Evolutionary conservation across 768 basidiomycete species (phyloP).

Genomic region (Cystofilobasidium macerans): DNA sequence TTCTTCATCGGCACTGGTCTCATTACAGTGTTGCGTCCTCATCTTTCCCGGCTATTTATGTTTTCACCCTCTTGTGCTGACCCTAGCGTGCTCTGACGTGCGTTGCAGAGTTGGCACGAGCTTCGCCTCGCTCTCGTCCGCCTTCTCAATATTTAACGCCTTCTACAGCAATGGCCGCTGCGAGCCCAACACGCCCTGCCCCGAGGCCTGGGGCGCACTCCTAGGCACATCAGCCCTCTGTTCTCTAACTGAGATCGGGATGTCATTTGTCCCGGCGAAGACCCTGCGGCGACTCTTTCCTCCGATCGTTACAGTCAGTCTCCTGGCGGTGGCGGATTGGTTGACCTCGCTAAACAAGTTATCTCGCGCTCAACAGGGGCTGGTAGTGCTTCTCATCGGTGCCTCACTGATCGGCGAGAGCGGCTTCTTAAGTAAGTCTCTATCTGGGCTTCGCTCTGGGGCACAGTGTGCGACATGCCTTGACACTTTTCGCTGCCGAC

Average conservation of each 20-base stretch:
- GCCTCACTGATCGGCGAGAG: slow-evolving; percentile 62
- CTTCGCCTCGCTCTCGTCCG: slow-evolving; percentile 66
- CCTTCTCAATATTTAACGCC: slow-evolving; percentile 52
- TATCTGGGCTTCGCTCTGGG: too few species aligned
- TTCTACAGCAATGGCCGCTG: slow-evolving; percentile 75
- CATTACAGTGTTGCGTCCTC: slow-evolving; percentile 41
- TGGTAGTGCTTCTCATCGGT: slow-evolving; percentile 70
- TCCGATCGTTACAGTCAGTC: slow-evolving; percentile 53
- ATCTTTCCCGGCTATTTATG: slow-evolving; percentile 40
- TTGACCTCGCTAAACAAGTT: too few species aligned
- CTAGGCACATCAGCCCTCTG: slow-evolving; percentile 55
- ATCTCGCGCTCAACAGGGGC: slow-evolving; percentile 40
- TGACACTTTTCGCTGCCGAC: too few species aligned
- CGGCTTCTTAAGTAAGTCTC: slow-evolving; percentile 46
- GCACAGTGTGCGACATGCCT: too few species aligned
- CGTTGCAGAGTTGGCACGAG: slow-evolving; percentile 76
- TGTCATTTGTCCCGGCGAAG: slow-evolving; percentile 58
- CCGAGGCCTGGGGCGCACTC: slow-evolving; percentile 68
- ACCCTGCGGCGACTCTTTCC: slow-evolving; percentile 55
- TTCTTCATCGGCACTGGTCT: slow-evolving; percentile 42
- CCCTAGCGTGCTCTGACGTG: slow-evolving; percentile 51
- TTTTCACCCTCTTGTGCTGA: neutral
- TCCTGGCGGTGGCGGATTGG: too few species aligned
- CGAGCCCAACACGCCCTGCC: slow-evolving; percentile 52
- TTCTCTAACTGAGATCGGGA: slow-evolving; percentile 64